These are phyloP conservation scores for Decorospora gaudefroyi DNA, from an alignment of 2,329 filamentous ascomycete genomes.

Conservation along the genomic window DNA sequence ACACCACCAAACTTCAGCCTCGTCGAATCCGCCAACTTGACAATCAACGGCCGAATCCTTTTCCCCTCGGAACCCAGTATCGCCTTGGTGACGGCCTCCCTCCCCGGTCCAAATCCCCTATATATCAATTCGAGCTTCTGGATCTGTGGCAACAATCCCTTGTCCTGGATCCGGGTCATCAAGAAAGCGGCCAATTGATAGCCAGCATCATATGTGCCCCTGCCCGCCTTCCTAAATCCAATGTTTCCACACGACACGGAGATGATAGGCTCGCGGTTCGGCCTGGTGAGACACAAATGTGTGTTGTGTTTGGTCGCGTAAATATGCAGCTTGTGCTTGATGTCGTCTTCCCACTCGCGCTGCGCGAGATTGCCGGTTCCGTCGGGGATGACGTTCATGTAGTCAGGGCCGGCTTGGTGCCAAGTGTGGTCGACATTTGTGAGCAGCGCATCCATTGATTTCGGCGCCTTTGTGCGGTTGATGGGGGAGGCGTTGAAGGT, in stretches of 20 bases:
- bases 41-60: constrained; percentile 72
- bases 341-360: constrained; percentile 46
- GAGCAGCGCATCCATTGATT: constrained; percentile 22
- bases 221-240: constrained; percentile 82
- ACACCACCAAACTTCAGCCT: constrained; percentile 95
- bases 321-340: constrained; percentile 85
- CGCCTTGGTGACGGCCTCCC: constrained; percentile 89
- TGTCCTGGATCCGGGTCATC: constrained; percentile 81
- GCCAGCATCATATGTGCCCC: constrained; percentile 85
- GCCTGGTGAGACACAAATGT: constrained; percentile 85
- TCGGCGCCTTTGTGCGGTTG: constrained; percentile 15
- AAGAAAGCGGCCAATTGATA: constrained; percentile 88
- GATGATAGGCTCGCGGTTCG: constrained; percentile 77
- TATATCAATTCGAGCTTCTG: constrained; percentile 76
- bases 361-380: constrained; percentile 21
- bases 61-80: constrained; percentile 84
- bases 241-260: constrained; percentile 83
- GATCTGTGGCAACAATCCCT: constrained; percentile 76
- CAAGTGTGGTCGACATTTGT: constrained; percentile 24
- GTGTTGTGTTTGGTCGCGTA: constrained; percentile 92
- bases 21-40: constrained; percentile 81
- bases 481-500: constrained; percentile 15
- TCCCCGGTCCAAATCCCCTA: constrained; percentile 81
- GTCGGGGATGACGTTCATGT: constrained; percentile 29
- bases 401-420: constrained; percentile 15